Base-by-base conservation (phyloP, 2,329 filamentous ascomycete species). In the Dactylonectria macrodidyma region DNA sequence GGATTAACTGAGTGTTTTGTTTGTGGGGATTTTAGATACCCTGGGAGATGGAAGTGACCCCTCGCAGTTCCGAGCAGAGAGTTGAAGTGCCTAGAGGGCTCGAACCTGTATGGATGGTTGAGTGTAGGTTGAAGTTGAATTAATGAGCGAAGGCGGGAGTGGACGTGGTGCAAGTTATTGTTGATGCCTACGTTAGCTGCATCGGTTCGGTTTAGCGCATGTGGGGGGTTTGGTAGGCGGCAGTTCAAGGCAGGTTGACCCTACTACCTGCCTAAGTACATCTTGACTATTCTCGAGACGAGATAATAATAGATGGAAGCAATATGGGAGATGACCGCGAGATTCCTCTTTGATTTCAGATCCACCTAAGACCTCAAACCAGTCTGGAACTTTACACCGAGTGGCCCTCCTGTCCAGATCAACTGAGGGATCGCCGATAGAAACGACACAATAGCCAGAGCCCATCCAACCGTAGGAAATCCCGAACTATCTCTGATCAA, bases 401-500 rank as follows among this genome's bases (percentile, higher is more conserved):
- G 41, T 24, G 76, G 71, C 1, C 78, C 76, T 1, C 79, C 79
- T 9, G 76, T 77, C 64, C 78, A 81, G 10, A 76, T 63, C 38
- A 75, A 46, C 16, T 76, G 75, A 5, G 71, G 70, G 22, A 80
- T 65, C 10, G 73, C 70, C 12, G 79, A 79, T 34, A 76, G 68
- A 46, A 71, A 73, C 8, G 73, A 76, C 16, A 80, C 33, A 8
- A 80, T 50, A 9, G 70, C 79, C 61, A 81, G 55, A 44, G 64
- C 73, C 79, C 77, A 80, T 26, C 77, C 78, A 26, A 81, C 75
- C 14, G 79, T 73, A n/a, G 70, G 69, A 76, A 78, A 81, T 30
- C 78, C 79, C 26, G 75, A 73, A 30, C 51, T 72, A 26, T 81
- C 71, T n/a, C 77, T 73, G 22, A 81, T 76, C 67, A 81, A 72